Evolutionary conservation across 495 filamentous ascomycete genomes (phyloP), one percentile per base, ranked within the genome.

Genomic region (Lichenothelia convexa): DNA sequence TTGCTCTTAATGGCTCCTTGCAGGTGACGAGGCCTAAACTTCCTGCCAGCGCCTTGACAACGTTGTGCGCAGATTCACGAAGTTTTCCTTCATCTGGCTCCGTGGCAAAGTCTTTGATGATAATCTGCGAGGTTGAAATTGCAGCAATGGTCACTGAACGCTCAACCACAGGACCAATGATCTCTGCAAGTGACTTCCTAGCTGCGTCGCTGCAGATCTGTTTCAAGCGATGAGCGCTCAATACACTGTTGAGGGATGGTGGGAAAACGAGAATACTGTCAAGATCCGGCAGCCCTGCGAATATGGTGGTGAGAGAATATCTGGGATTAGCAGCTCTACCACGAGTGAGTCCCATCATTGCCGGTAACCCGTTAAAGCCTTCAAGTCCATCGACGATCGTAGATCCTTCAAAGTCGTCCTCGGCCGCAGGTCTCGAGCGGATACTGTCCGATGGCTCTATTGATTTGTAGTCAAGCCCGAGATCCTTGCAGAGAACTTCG

Each of bases 121-220:
- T 78, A 50, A 99, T 74, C 55, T 93, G 81, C 32, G 80, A 73
- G 0, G 89, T 92, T 4, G 87, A 87, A 26, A 99, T 95, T 5
- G 86, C 84, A 22, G 89, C 89, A 53, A 97, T 95, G 0, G 91
- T 93, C 15, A 97, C 85, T 12, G 89, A 97, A 18, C 89, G 72
- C 50, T 97, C 89, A 11, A 97, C 91, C 5, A 97, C 89, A 4
- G 89, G 89, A 21, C 80, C 80, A 42, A 95, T 93, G 45, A 97
- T 97, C 46, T 95, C 91, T 22, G 78, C 71, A 36, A 95, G 74
- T 7, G 89, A 85, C 34, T 80, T 75, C 32, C 81, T 83, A 24
- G 92, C 78, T 6, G 89, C 83, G 30, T 64, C 70, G 32, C 77
- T 69, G 19, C 92, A 76, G 49, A 95, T 89, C 40, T 81, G 73